phyloP scores from a whole-genome alignment of 805 yeast species.

The Ogataea pignaliae region DNA sequence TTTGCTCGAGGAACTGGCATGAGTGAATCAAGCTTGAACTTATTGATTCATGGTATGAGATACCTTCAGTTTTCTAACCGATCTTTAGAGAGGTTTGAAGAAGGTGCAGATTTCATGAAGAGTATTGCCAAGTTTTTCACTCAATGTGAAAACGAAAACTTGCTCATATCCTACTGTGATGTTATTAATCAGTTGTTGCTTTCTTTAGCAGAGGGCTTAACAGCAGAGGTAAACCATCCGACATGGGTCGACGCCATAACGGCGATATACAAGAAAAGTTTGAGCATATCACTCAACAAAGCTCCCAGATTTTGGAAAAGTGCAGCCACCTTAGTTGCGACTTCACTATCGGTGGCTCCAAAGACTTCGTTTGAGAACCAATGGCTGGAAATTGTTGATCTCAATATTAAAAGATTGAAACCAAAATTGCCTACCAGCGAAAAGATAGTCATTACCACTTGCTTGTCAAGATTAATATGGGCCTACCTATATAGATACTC shows the following conservation, averaged over 20 bases:
- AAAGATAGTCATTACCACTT: conserved; percentile 55
- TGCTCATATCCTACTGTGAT: conserved; percentile 78
- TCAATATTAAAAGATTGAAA: conserved; percentile 54
- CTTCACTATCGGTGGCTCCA: conserved; percentile 78
- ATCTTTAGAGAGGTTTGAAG: conserved; percentile 89
- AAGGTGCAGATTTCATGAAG: conserved; percentile 83
- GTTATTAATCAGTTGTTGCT: conserved; percentile 70
- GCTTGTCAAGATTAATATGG: conserved; percentile 79
- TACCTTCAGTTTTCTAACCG: conserved; percentile 72
- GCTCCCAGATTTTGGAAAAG: conserved; percentile 56
- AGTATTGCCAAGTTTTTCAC: conserved; percentile 81
- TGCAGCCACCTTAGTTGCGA: conserved; percentile 61
- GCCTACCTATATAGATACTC: conserved; percentile 82
- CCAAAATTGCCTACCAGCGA: conserved; percentile 49
- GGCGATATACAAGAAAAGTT: conserved; percentile 47
- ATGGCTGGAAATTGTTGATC: conserved; percentile 72
- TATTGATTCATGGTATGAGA: conserved; percentile 89
- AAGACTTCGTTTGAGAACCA: conserved; percentile 62
- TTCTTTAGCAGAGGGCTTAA: conserved; percentile 78
- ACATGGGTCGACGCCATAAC: conserved; percentile 84
- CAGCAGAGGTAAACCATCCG: conserved; percentile 96
- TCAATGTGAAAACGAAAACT: conserved; percentile 56
- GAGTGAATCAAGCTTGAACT: conserved; percentile 51
- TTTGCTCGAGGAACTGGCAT: conserved; percentile 30
- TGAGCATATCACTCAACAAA: conserved; percentile 40